Base-by-base conservation (phyloP, 1,139 yeast genomes). In the Debaryomyces sp. region DNA sequence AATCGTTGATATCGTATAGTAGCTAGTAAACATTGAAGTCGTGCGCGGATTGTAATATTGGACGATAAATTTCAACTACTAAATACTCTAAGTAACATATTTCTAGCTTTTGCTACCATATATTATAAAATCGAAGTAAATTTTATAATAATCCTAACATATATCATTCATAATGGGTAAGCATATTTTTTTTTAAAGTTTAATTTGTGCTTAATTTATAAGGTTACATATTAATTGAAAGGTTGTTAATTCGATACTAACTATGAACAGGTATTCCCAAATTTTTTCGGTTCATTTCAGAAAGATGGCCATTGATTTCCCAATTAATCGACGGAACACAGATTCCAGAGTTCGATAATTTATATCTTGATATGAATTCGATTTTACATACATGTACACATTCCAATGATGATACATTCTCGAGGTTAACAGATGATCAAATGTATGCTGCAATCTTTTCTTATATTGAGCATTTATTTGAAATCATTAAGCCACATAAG, bases 221-320 rank as follows among this genome's bases (percentile, higher is more conserved):
- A 32, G 29, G 24, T 15, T 24, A 12, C 27, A 33, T 21, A 29
- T 42, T 10, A 13, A 5, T 34, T 36, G 45, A 32, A 13, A 7
- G 15, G 10, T 32, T 21, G 8, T n/a, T 30, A 23, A 9, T 24
- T 38, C 18, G 15, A 26, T 30, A 39, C 51, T 47, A 49, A 44
- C 51, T 8, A 43, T 22, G 69, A 72, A 41, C 43, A 85, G 99
- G 99, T 78, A 92, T 94, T 67, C 98, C 98, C 49, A 92, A 94
- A 66, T 94, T 92, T 68, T 94, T 90, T 70, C 83, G 97, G 70
- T 94, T 90, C 76, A 91, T 94, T 75, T 90, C 98, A 47, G 99
- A 95, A 73, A 85, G 99, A 84, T 95, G 98, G 98, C 99, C 99
- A 32, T 78, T 88, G 75, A 91, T 94, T 57, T 87, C 96, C 12